Conservation (phyloP, 1,139 yeast genomes). For the Chernovozyma sophiae-reginae region DNA sequence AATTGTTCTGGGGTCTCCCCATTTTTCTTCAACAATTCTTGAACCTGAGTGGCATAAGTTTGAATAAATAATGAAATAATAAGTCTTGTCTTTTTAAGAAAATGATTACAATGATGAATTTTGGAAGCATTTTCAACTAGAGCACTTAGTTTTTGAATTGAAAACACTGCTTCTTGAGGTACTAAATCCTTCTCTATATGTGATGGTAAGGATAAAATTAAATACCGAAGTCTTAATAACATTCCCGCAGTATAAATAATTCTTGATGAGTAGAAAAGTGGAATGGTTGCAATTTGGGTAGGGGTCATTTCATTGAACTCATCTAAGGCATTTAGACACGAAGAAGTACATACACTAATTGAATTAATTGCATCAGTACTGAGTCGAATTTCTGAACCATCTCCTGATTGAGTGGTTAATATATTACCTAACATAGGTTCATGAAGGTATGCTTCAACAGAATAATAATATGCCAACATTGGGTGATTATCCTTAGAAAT, state of each 20-base stretch:
- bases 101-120: constrained; percentile 44
- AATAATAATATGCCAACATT: constrained; percentile 49
- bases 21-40: constrained; percentile 25
- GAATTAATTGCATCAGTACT: constrained; percentile 29
- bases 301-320: constrained; percentile 43
- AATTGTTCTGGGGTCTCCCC: constrained; percentile 25
- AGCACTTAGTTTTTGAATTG: constrained; percentile 41
- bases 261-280: constrained; percentile 61
- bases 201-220: constrained; percentile 52
- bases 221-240: constrained; percentile 54
- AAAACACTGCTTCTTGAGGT: constrained; percentile 44
- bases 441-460: constrained; percentile 72
- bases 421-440: constrained; percentile 49
- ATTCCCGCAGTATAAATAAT: constrained; percentile 67
- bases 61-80: constrained; percentile 56
- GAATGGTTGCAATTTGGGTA: constrained; percentile 50
- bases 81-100: constrained; percentile 49
- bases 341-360: constrained; percentile 48
- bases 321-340: constrained; percentile 51
- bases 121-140: constrained; percentile 33
- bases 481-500: constrained; percentile 39
- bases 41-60: constrained; percentile 55
- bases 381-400: constrained; percentile 13
- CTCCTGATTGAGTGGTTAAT: constrained; percentile 13
- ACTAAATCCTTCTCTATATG: constrained; percentile 46